Evolutionary conservation across 495 filamentous ascomycete species (phyloP), one percentile per base, ranked within the genome.

Genomic region (Daldinia decipiens): DNA sequence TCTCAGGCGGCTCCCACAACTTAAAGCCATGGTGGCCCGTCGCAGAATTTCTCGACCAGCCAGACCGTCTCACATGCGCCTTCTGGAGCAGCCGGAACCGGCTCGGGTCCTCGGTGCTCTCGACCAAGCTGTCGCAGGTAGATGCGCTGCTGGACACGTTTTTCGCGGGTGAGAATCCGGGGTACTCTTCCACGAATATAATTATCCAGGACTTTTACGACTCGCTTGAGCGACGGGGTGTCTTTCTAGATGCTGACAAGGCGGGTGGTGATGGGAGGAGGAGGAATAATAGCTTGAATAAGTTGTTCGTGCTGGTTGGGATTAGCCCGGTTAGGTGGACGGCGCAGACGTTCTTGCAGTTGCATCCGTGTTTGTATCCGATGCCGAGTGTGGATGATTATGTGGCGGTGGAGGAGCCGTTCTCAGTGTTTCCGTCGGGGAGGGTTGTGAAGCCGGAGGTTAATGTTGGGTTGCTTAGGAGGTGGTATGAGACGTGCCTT

Each of bases 1-100:
- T 68, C 51, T 27, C 39, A 7, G 12, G 8, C 1, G 59, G 24
- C 21, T 72, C 70, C 21, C 54, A 12, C 3, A 11, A 31, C 24
- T 26, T 68, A 4, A 68, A 68, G 19, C 55, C 60, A 0, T 65
- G 55, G 65, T 65, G 50, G 66, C 66, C 60, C 4, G 65, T 73
- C 38, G 60, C 34, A 3, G 27, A 62, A 12, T 34, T 68, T 21
- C 70, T 68, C 9, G 29, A 64, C 59, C 45, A 34, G 1, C 59
- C 65, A 4, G 65, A 68, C 29, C 26, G 43, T 5, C 54, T 64
- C 9, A 64, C 59, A 0, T 68, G 59, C 61, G 70, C 70, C 0
- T 59, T 72, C 26, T 72, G 32, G 26, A 64, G 57, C 47, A 13
- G 24, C 3, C 43, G 65, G 13, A 72, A 65, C 11, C 40, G 65